Evolutionary conservation across 805 yeast genomes (phyloP), one percentile per base, ranked within the genome.

Genomic region (Zygosaccharomyces bisporus): DNA sequence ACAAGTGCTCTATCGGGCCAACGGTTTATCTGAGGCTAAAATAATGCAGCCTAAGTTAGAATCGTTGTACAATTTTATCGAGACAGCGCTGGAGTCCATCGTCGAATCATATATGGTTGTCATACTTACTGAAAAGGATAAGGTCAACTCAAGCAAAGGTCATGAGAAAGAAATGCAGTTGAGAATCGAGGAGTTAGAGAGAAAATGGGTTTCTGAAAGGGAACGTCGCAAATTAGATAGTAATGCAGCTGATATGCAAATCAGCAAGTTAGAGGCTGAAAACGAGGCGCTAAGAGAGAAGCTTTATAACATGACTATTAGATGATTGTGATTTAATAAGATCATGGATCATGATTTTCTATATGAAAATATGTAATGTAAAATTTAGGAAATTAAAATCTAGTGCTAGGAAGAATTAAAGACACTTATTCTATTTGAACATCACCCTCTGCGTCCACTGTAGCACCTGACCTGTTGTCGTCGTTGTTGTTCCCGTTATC

Each of bases 131-230:
- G 58, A 52, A 34, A 45, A 35, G 14, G 51, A 34, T 32, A 34
- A 52, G 44, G 50, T 20, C 29, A 43, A 41, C n/a, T 31, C 44
- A 12, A 52, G 57, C 23, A 52, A 44, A 20, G 41, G 34, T 2
- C 41, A 18, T 20, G 46, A 56, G 34, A 74, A 75, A 13, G 63
- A 75, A 24, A 61, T 73, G 36, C 70, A 68, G 44, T 53, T 80
- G 36, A 68, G 88, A 43, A 66, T 83, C 12, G 81, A 78, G 18
- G 88, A 81, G 51, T 60, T 85, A 34, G 77, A 78, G 32, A 76
- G 70, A 49, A 71, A 82, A 54, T 81, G 86, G 83, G 79, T 80
- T 54, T 71, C 80, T 4, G 90, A 85, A 50, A 69, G 88, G 48
- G 93, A 84, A 59, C 76, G 84, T 14, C 64, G 89, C 23, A 75